These are phyloP conservation scores for Amorphotheca resinae DNA, from an alignment of 495 filamentous ascomycete genomes.

Conservation along the genomic window DNA sequence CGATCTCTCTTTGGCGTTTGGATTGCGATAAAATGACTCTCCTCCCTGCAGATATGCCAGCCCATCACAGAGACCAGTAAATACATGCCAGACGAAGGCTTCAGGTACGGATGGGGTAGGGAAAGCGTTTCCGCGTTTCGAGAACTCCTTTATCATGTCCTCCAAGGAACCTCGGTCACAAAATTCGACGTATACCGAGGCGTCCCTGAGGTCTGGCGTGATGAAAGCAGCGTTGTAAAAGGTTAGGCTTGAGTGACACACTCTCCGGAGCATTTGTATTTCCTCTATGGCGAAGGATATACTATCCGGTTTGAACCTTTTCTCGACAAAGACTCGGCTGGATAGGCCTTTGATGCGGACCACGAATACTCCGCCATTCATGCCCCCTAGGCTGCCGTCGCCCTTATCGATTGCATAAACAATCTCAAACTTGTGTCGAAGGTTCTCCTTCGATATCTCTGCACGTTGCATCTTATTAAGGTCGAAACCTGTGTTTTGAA, in stretches of 20 bases:
- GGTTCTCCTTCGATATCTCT: not conserved
- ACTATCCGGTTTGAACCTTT: constrained; percentile 10
- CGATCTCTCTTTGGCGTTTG: not conserved
- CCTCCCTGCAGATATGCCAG: constrained; percentile 21
- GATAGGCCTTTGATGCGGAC: constrained; percentile 5
- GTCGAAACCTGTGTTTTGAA: not conserved
- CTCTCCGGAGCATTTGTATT: constrained; percentile 15
- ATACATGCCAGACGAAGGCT: constrained; percentile 24
- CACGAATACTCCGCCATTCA: constrained; percentile 21
- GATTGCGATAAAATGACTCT: not conserved
- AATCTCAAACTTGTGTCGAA: constrained; percentile 10
- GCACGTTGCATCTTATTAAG: not conserved
- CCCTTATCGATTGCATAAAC: constrained; percentile 15
- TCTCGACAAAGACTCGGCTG: constrained; percentile 12
- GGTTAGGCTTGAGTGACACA: constrained; percentile 13
- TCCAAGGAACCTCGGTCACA: constrained; percentile 19
- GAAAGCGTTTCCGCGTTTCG: not conserved
- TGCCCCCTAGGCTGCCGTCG: constrained; percentile 11
- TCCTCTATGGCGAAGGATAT: constrained; percentile 6
- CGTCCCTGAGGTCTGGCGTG: not conserved
- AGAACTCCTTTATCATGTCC: constrained; percentile 8
- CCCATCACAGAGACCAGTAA: constrained; percentile 20
- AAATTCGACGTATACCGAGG: constrained; percentile 20
- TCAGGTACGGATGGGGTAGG: constrained; percentile 10
- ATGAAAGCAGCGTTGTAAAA: constrained; percentile 13